phyloP scores from a whole-genome alignment of 805 yeast species.

The Nakazawaea populi region DNA sequence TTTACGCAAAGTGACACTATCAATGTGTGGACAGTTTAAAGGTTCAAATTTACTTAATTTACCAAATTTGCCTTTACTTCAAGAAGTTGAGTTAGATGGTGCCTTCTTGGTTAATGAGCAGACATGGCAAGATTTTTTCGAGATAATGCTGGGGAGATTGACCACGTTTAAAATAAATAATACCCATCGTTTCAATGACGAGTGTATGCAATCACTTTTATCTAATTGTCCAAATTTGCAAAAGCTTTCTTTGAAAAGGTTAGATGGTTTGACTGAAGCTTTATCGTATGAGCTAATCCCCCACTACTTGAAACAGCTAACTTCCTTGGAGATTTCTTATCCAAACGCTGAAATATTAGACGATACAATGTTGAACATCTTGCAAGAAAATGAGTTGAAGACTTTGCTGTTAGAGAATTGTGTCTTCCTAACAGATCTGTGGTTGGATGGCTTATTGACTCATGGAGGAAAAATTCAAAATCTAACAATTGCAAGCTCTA shows the following conservation, averaged over 20 bases:
- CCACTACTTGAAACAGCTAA: constrained; percentile 48
- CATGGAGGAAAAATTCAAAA: constrained; percentile 14
- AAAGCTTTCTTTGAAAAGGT: constrained; percentile 54
- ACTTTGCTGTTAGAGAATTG: constrained; percentile 69
- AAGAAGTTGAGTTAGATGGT: constrained; percentile 69
- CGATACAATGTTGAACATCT: constrained; percentile 53
- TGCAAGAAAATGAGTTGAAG: constrained; percentile 54
- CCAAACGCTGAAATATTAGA: constrained; percentile 70
- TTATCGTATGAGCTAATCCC: constrained; percentile 60
- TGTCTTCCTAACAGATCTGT: constrained; percentile 59
- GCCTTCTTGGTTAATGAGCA: constrained; percentile 76
- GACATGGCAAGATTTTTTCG: constrained; percentile 76
- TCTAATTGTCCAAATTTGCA: constrained; percentile 50
- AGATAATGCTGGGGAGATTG: constrained; percentile 46
- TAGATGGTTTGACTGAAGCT: constrained; percentile 64
- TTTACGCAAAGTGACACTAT: constrained; percentile 55
- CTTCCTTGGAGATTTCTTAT: constrained; percentile 58
- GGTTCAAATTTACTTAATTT: constrained; percentile 67
- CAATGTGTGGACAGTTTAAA: constrained; percentile 92
- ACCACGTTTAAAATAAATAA: constrained; percentile 59
- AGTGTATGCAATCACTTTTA: constrained; percentile 55
- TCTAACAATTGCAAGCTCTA: background rate
- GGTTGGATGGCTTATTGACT: constrained; percentile 21
- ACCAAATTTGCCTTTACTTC: constrained; percentile 51
- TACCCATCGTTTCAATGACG: constrained; percentile 77